A percentile compares a stretch with the other conserved stretches of the same genome.
Evolutionary conservation across 2,329 filamentous ascomycete species (phyloP).

Genomic region (Helicocarpus griseus): DNA sequence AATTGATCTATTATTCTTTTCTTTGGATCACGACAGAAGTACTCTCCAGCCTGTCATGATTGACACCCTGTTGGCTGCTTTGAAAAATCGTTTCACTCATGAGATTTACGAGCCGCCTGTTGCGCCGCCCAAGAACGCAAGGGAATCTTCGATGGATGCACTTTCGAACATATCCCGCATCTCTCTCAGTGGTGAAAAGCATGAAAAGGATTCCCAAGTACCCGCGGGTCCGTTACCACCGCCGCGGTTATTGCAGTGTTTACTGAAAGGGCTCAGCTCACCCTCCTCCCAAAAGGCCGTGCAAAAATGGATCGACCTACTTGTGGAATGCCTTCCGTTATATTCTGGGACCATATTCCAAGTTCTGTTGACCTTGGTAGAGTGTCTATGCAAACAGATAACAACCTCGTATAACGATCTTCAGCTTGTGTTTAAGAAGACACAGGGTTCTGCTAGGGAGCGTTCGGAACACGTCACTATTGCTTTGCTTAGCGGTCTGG

Average conservation of each 20-base stretch:
- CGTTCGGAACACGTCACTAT: constrained; percentile 55
- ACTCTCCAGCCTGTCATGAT: constrained; percentile 69
- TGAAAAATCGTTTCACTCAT: constrained; percentile 50
- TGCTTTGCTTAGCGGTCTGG: constrained; percentile 82
- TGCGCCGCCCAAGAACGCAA: constrained; percentile 25
- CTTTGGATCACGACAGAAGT: constrained; percentile 53
- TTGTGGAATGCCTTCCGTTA: constrained; percentile 72
- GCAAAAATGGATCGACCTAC: constrained; percentile 83
- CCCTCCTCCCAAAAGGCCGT: constrained; percentile 63
- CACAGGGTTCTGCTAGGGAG: constrained; percentile 28
- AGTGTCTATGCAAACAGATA: constrained; percentile 76
- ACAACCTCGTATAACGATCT: constrained; percentile 61
- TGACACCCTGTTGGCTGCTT: constrained; percentile 63
- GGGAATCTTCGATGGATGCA: constrained; percentile 30
- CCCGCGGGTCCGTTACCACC: constrained; percentile 36
- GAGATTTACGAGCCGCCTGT: constrained; percentile 23
- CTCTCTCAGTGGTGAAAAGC: constrained; percentile 37
- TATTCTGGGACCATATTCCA: constrained; percentile 82
- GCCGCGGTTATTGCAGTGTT: constrained; percentile 65
- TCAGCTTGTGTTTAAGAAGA: constrained; percentile 38
- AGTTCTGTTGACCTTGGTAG: constrained; percentile 79
- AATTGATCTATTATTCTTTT: constrained; percentile 56
- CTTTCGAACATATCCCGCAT: constrained; percentile 32
- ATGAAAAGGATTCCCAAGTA: constrained; percentile 27
- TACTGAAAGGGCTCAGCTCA: constrained; percentile 72